These are phyloP conservation scores for Pythium aphanidermatum DNA, from an alignment of 352 stramenopile genomes.

Conservation along the genomic window DNA sequence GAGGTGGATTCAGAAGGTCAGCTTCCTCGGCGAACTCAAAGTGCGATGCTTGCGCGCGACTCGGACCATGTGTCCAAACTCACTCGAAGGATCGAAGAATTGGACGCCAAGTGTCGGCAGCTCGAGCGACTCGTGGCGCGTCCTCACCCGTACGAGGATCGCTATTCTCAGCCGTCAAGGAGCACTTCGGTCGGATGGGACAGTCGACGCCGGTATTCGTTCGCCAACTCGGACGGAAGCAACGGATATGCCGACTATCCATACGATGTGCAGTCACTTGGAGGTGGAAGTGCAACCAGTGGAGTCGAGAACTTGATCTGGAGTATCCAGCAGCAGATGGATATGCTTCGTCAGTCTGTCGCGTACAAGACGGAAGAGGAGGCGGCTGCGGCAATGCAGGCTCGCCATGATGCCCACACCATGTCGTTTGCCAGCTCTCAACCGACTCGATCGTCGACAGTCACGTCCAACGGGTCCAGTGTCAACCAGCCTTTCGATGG, in stretches of 20 bases:
- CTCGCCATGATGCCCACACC: conserved; percentile 41
- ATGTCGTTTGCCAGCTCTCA: conserved; percentile 61
- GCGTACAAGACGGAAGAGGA: conserved; percentile 49
- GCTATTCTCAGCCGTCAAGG: conserved; percentile 4
- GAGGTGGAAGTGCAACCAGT: conserved; percentile 20
- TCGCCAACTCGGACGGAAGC: conserved; percentile 19
- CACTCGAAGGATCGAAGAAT: conserved; percentile 62
- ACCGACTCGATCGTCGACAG: conserved; percentile 59
- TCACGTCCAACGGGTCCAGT: conserved; percentile 47
- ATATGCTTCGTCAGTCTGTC: conserved; percentile 67
- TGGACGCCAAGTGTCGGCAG: conserved; percentile 77
- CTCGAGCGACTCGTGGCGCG: conserved; percentile 65
- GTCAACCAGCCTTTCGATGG: conserved; percentile 29
- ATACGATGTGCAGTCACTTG: neutral
- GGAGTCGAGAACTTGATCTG: conserved; percentile 71
- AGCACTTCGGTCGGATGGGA: conserved; percentile 4
- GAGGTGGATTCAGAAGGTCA: conserved; percentile 29
- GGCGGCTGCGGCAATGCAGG: conserved; percentile 24
- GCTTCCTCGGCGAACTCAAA: conserved; percentile 49
- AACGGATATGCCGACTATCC: conserved; percentile 8
- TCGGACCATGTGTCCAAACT: conserved; percentile 57
- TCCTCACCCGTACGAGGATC: conserved; percentile 8
- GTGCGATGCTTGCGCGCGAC: conserved; percentile 39
- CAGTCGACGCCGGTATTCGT: conserved; percentile 16
- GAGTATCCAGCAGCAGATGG: conserved; percentile 81